Evolutionary conservation across 2,329 filamentous ascomycete species (phyloP).

Genomic region (Chaetoscypha palmicola): DNA sequence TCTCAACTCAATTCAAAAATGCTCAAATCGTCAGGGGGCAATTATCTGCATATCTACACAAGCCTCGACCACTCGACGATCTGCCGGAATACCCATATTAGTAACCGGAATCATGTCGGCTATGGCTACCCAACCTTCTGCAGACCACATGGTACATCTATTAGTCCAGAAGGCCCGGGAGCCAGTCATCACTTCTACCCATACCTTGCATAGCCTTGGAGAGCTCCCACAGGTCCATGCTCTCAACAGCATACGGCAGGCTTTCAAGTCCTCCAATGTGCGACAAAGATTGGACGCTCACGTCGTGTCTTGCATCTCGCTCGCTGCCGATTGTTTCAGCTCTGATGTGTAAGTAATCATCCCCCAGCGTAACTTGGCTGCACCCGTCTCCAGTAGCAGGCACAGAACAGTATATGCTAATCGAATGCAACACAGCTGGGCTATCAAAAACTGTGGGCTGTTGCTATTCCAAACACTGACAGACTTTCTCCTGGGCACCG

Average conservation of each 20-base stretch:
- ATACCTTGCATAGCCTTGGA: slow-evolving; percentile 42
- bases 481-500: slow-evolving; percentile 68
- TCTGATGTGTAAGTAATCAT: slow-evolving; percentile 47
- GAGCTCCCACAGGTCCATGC: slow-evolving; percentile 89
- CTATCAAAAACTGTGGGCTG: slow-evolving; percentile 86
- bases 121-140: slow-evolving; percentile 54
- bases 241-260: slow-evolving; percentile 85
- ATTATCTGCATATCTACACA: slow-evolving; percentile 66
- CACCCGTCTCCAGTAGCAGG: too few relatives aligned
- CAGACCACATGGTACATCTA: slow-evolving; percentile 56
- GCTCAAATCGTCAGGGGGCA: slow-evolving; percentile 42
- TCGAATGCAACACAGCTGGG: too few relatives aligned
- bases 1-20: neutral
- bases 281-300: slow-evolving; percentile 66
- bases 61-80: slow-evolving; percentile 77
- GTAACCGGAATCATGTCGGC: slow-evolving; percentile 74
- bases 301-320: slow-evolving; percentile 63
- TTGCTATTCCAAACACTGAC: slow-evolving; percentile 83
- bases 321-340: slow-evolving; percentile 74
- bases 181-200: slow-evolving; percentile 46
- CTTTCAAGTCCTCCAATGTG: slow-evolving; percentile 78
- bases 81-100: slow-evolving; percentile 83
- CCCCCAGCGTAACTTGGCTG: too few relatives aligned
- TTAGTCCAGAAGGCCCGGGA: slow-evolving; percentile 50
- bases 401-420: too few relatives aligned